Conservation (phyloP, 805 yeast species). For the Kodamaea kaohsiungensis region DNA sequence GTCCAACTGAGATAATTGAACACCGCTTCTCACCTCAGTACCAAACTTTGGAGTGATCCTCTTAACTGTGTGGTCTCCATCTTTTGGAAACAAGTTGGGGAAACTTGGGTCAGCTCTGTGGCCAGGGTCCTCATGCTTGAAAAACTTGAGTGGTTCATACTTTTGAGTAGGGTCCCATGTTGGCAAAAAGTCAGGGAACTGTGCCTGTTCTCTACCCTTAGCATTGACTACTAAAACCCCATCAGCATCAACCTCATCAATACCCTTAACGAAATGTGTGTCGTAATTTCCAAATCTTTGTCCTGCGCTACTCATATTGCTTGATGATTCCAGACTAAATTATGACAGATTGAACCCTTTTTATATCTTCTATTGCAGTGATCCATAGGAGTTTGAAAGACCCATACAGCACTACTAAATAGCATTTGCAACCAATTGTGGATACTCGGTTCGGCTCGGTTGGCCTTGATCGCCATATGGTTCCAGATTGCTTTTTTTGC, state of each 20-base stretch:
- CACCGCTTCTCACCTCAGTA: slow-evolving; percentile 52
- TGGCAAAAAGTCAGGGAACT: slow-evolving; percentile 62
- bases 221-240: slow-evolving; percentile 51
- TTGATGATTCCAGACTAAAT: neutral
- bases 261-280: slow-evolving; percentile 52
- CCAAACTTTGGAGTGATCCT: slow-evolving; percentile 70
- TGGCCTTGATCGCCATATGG: neutral
- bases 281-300: slow-evolving; percentile 36
- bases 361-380: neutral
- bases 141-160: slow-evolving; percentile 52
- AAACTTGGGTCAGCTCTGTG: slow-evolving; percentile 60
- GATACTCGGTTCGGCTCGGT: slow-evolving; percentile 8
- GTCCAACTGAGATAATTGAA: slow-evolving; percentile 57
- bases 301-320: slow-evolving; percentile 9
- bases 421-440: neutral
- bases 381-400: neutral
- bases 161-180: slow-evolving; percentile 66
- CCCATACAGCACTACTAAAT: neutral
- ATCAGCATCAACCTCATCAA: slow-evolving; percentile 48
- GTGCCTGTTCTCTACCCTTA: slow-evolving; percentile 32
- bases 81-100: slow-evolving; percentile 50
- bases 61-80: slow-evolving; percentile 30
- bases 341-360: neutral
- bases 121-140: slow-evolving; percentile 66
- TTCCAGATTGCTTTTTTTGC: neutral